phyloP scores from a whole-genome alignment of 768 basidiomycete species.

The Tricholoma sp. region DNA sequence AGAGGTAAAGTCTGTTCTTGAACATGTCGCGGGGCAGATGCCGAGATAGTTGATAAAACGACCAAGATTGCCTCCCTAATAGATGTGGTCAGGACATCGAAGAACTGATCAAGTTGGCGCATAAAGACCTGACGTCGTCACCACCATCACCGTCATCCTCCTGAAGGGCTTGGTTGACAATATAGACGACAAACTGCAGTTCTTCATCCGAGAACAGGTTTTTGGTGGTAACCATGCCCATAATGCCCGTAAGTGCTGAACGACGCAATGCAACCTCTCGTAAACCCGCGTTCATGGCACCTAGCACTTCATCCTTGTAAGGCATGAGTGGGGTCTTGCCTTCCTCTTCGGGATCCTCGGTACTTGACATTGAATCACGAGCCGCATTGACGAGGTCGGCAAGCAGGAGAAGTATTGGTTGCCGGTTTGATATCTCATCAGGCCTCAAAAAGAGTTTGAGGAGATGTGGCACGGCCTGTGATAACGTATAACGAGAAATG shows the following conservation, averaged over 20 bases:
- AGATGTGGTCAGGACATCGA: not conserved
- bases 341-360: slow-evolving; percentile 14
- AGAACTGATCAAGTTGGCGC: not conserved
- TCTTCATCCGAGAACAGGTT: slow-evolving; percentile 67
- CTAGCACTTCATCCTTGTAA: slow-evolving; percentile 75
- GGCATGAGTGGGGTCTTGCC: slow-evolving; percentile 39
- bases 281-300: slow-evolving; percentile 54
- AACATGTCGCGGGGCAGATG: slow-evolving; percentile 56
- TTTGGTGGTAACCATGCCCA: slow-evolving; percentile 59
- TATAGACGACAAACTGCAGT: slow-evolving; percentile 72
- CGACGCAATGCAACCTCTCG: slow-evolving; percentile 45
- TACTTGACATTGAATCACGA: slow-evolving; percentile 32
- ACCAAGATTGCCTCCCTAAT: slow-evolving; percentile 50
- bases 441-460: slow-evolving; percentile 69
- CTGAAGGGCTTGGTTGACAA: slow-evolving; percentile 63
- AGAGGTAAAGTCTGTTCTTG: slow-evolving; percentile 74
- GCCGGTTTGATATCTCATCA: slow-evolving; percentile 60
- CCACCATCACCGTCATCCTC: slow-evolving; percentile 48
- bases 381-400: slow-evolving; percentile 58
- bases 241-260: slow-evolving; percentile 61
- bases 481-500: slow-evolving; percentile 61
- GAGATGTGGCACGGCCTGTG: slow-evolving; percentile 71
- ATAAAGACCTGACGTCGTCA: slow-evolving; percentile 49
- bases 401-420: slow-evolving; percentile 61
- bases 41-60: slow-evolving; percentile 59